Evolutionary conservation across 179 eudicot genomes (phyloP).

Genomic region (Beta corolliflora): DNA sequence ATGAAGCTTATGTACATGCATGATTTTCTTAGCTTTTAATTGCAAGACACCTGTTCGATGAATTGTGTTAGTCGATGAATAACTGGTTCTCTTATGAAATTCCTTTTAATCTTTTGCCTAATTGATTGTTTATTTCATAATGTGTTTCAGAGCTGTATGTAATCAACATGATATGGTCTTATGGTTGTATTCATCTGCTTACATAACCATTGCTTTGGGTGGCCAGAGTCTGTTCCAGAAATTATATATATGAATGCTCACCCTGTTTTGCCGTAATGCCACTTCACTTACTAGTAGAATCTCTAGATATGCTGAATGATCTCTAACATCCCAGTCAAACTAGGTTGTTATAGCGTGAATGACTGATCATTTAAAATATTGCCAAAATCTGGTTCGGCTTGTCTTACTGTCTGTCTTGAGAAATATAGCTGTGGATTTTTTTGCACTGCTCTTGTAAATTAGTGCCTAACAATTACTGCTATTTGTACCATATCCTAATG

Average conservation of each 20-base stretch:
- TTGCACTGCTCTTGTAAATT: conserved; percentile 3
- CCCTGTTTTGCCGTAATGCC: background rate
- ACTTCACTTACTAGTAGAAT: background rate
- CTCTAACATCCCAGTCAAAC: background rate
- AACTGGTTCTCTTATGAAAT: background rate
- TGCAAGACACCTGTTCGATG: background rate
- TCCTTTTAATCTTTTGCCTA: background rate
- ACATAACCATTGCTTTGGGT: background rate
- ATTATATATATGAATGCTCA: too few relatives aligned
- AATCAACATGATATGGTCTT: background rate
- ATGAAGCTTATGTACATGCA: background rate
- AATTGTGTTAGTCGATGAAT: background rate
- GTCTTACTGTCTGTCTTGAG: background rate
- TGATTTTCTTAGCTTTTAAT: background rate
- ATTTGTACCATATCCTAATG: background rate
- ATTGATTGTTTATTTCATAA: background rate
- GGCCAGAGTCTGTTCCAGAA: background rate
- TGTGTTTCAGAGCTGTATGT: background rate
- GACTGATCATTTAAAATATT: background rate
- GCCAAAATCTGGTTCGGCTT: background rate
- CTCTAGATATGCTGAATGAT: background rate
- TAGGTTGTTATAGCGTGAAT: background rate
- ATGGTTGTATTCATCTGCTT: background rate
- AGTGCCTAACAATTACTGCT: background rate
- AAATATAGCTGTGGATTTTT: background rate